These are phyloP conservation scores for Coemansia aciculifera DNA, from an alignment of 192 early-diverging fungal genomes.

Conservation along the genomic window DNA sequence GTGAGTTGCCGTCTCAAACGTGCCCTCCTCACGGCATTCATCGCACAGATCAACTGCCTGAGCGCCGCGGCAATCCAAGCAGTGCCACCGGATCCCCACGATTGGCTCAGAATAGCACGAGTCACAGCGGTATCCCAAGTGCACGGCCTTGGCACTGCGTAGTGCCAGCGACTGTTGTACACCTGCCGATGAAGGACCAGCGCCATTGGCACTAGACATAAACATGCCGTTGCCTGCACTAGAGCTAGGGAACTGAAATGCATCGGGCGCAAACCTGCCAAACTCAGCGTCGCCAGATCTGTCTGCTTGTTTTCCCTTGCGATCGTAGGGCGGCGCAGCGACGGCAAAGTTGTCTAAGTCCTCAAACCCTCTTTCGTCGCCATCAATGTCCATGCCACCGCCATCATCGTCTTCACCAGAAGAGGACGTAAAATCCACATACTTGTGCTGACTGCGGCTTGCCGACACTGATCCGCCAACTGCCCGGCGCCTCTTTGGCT, in stretches of 20 bases:
- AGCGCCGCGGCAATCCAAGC: constrained; percentile 62
- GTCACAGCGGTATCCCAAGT: constrained; percentile 61
- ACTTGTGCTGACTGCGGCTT: constrained; percentile 15
- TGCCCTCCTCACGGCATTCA: constrained; percentile 61
- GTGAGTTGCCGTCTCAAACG: constrained; percentile 51
- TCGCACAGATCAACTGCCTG: constrained; percentile 71
- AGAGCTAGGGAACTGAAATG: neutral
- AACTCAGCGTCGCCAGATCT: constrained; percentile 11
- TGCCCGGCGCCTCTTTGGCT: constrained; percentile 29
- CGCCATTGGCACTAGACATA: neutral
- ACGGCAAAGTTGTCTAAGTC: constrained; percentile 15
- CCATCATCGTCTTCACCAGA: constrained; percentile 22
- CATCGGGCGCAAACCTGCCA: neutral
- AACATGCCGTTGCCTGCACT: neutral
- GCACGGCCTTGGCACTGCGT: constrained; percentile 39
- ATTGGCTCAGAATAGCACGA: constrained; percentile 72
- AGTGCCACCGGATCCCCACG: constrained; percentile 69
- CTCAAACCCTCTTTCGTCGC: constrained; percentile 10
- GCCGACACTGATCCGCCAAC: constrained; percentile 7
- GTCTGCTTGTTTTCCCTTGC: constrained; percentile 51
- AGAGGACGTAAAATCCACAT: constrained; percentile 49
- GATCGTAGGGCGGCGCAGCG: constrained; percentile 18
- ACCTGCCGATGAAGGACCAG: constrained; percentile 5
- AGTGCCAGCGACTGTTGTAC: constrained; percentile 20
- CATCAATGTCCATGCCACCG: neutral